Percentiles rank a stretch among this genome's conserved stretches.
Evolutionary conservation across 2,329 filamentous ascomycete genomes (phyloP).

Genomic region (Botrytis deweyae): DNA sequence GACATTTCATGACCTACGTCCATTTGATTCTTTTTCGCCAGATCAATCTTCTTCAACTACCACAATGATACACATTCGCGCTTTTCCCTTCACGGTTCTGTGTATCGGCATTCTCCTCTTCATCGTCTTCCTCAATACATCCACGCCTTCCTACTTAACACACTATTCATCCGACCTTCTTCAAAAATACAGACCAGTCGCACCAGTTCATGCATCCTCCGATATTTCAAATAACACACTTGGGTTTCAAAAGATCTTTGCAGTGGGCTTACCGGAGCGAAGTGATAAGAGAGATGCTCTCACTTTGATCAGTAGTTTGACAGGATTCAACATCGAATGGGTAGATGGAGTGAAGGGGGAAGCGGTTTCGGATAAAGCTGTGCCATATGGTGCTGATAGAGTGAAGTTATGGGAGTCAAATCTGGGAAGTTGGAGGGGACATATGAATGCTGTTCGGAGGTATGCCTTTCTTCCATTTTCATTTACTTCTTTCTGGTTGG

Average conservation of each 20-base stretch:
- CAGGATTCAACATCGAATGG: slow-evolving; percentile 46
- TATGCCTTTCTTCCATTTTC: not conserved
- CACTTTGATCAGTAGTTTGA: slow-evolving; percentile 44
- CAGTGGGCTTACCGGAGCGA: slow-evolving; percentile 48
- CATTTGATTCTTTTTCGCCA: not conserved
- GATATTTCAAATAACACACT: slow-evolving; percentile 1
- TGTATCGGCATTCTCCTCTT: slow-evolving; percentile 11
- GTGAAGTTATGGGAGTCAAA: slow-evolving; percentile 34
- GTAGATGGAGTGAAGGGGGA: slow-evolving; percentile 46
- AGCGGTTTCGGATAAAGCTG: slow-evolving; percentile 44
- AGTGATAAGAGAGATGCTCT: slow-evolving; percentile 52
- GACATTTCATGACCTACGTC: no score
- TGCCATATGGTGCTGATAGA: slow-evolving; percentile 36
- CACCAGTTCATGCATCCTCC: not conserved
- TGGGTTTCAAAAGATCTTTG: slow-evolving; percentile 47
- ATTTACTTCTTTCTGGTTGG: fast-evolving
- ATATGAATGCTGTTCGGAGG: slow-evolving; percentile 43
- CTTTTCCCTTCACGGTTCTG: slow-evolving; percentile 9
- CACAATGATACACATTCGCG: slow-evolving; percentile 17
- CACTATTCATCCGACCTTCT: slow-evolving; percentile 10
- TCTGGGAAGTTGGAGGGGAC: slow-evolving; percentile 45
- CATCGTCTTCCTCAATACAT: slow-evolving; percentile 17
- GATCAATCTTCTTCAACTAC: not conserved
- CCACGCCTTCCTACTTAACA: slow-evolving; percentile 15
- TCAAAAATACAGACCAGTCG: slow-evolving; percentile 5